Evolutionary conservation across 306 rosid species (phyloP), one percentile per base, ranked within the genome.

Genomic region (Corylus avellana): DNA sequence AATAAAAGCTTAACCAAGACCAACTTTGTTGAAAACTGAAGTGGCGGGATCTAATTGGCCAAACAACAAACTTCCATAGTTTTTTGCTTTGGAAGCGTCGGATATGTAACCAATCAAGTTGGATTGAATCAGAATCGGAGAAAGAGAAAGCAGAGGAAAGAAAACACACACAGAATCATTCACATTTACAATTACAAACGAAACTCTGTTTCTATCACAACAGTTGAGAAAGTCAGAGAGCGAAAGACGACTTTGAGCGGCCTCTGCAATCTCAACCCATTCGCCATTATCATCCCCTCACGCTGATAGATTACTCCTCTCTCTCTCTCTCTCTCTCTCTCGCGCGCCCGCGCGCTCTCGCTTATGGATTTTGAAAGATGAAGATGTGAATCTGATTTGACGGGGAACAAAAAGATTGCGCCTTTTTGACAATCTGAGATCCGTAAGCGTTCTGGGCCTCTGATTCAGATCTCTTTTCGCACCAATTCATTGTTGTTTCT

Each of bases 361-460:
- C 13, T 62, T 58, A 22, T 39, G 64, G 77, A 20, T 74, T 79
- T 17, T 12, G 73, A 59, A 73, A 12, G 67, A 73, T 72, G 78
- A 81, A 72, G 58, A 58, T 12, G 50, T 22, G 50, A 44, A 59
- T 56, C 67, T 55, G 57, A 67, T 86, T 84, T 79, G 76, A 25
- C 75, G 49, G 50, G 74, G 10, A 54, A 61, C 67, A 35, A 10
- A 66, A 59, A 55, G 76, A 72, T 79, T 54, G 72, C 54, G 29
- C 58, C 37, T 47, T 29, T 57, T 49, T 39, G 72, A 37, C 56
- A 8, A 75, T 50, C 77, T 73, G 67, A 48, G 83, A 75, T 84
- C 77, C 53, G 89, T 87, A 82, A 79, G 78, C 32, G 50, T 78
- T 61, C 74, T 74, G n/a, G 73, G 27, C 57, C 56, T 54, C 32